Conservation (phyloP, 768 basidiomycete species). For the Collybia nuda region DNA sequence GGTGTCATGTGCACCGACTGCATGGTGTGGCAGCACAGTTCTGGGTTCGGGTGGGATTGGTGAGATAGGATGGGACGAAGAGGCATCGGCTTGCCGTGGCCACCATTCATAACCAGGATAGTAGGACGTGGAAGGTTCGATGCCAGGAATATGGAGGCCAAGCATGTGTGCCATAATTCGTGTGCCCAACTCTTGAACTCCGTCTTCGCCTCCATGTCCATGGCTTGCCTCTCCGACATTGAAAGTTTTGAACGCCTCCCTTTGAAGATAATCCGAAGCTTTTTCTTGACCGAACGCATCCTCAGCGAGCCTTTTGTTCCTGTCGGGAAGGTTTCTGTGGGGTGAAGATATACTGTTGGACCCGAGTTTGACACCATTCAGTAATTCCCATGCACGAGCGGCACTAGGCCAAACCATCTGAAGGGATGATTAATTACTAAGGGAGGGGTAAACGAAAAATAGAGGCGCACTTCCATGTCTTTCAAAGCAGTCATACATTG, state of each 20-base stretch:
- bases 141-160: constrained; percentile 62
- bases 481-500: constrained; percentile 64
- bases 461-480: constrained; percentile 59
- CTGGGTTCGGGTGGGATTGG: constrained; percentile 7
- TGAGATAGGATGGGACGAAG: too few species aligned
- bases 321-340: constrained; percentile 36
- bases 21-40: background rate
- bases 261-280: constrained; percentile 40
- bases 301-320: constrained; percentile 59
- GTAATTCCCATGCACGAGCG: constrained; percentile 59
- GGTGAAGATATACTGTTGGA: constrained; percentile 37
- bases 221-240: constrained; percentile 19
- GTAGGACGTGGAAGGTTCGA: constrained; percentile 58
- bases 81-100: constrained; percentile 37
- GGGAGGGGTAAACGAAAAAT: constrained; percentile 1
- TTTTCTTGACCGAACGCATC: constrained; percentile 65
- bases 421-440: constrained; percentile 7
- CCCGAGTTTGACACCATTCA: constrained; percentile 65
- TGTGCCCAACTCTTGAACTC: constrained; percentile 63
- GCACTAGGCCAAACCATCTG: constrained; percentile 75
- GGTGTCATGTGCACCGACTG: background rate
- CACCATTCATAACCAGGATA: constrained; percentile 68
- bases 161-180: constrained; percentile 75
- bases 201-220: constrained; percentile 31
- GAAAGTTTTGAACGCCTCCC: constrained; percentile 32